A percentile compares a stretch with the other conserved stretches of the same genome.
These are phyloP conservation scores for Candida qinlingensis DNA, from an alignment of 805 yeast species.

Conservation along the genomic window DNA sequence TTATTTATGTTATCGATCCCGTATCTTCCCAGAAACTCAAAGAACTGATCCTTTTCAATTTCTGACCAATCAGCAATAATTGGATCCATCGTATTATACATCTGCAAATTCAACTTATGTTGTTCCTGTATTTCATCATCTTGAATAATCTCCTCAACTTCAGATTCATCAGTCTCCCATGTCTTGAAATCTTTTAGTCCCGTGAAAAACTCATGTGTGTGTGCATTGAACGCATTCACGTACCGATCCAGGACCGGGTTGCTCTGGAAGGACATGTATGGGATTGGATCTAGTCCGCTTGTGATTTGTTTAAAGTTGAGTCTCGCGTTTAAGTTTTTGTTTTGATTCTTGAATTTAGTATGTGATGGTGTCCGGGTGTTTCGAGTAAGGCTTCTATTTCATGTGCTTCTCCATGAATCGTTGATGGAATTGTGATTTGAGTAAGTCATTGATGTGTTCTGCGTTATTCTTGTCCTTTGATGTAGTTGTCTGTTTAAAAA, in stretches of 20 bases:
- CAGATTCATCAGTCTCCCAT: no score
- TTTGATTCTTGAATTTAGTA: background rate
- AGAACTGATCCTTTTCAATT: conserved; percentile 47
- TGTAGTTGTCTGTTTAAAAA: conserved; percentile 23
- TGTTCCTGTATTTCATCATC: background rate
- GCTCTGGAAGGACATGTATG: no score
- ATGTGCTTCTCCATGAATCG: conserved; percentile 20
- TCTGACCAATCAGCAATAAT: conserved; percentile 40
- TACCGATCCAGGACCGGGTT: background rate
- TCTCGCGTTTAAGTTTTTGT: background rate
- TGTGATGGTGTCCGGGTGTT: conserved; percentile 6
- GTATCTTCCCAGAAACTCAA: conserved; percentile 41
- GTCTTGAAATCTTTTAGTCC: no score
- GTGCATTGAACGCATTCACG: conserved; percentile 1
- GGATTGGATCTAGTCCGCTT: no score
- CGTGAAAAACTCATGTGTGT: conserved; percentile 4
- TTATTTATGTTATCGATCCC: conserved; percentile 42
- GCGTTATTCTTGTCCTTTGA: conserved; percentile 18
- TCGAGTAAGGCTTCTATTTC: background rate
- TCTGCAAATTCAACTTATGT: background rate
- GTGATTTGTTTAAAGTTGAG: no score
- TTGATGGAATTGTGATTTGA: conserved; percentile 20
- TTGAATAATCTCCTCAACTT: background rate
- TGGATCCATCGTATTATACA: background rate
- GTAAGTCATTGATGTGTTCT: conserved; percentile 28